phyloP scores from a whole-genome alignment of 202 grass and related monocot genomes.

The Musa balbisiana region DNA sequence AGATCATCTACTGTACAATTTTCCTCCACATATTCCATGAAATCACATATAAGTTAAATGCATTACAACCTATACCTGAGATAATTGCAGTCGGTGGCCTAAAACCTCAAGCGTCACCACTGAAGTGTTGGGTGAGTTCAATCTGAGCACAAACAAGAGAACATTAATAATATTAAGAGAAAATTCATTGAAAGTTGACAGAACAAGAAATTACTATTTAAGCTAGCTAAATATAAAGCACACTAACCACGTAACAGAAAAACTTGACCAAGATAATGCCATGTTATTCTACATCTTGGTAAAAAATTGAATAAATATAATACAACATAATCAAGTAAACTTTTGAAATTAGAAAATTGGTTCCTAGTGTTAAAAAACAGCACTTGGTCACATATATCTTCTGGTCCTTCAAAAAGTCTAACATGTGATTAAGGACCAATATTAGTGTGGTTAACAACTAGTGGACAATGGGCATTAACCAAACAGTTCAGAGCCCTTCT shows the following conservation, averaged over 20 bases:
- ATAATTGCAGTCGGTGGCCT: conserved; percentile 60
- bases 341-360: background rate
- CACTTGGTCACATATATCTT: background rate
- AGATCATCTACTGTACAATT: background rate
- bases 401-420: background rate
- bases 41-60: background rate
- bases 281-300: background rate
- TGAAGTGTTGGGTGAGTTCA: conserved; percentile 91
- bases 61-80: conserved; percentile 44
- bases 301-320: background rate
- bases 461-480: background rate
- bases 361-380: background rate
- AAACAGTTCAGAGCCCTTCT: background rate
- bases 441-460: background rate
- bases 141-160: conserved; percentile 23
- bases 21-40: background rate
- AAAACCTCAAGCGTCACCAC: conserved; percentile 66
- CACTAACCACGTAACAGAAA: background rate
- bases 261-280: background rate
- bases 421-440: background rate
- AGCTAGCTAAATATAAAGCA: background rate
- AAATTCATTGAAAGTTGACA: background rate
- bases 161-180: background rate
- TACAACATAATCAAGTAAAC: background rate
- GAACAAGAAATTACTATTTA: no score